Evolutionary conservation across 2,329 filamentous ascomycete genomes (phyloP).

Genomic region (Exophiala calicioides): DNA sequence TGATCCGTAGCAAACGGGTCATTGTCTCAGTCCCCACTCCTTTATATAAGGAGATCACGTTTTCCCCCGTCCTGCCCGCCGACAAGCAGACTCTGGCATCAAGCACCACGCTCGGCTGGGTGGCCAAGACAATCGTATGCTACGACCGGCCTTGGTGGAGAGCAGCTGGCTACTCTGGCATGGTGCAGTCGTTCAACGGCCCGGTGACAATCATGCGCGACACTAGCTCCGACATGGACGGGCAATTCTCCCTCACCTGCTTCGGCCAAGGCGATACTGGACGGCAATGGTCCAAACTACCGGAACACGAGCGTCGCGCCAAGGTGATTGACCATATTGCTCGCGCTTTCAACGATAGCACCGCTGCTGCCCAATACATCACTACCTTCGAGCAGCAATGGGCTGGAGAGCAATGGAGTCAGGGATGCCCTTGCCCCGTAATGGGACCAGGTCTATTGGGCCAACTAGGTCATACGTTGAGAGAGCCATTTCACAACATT

Average conservation of each 20-base stretch:
- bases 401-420: constrained; percentile 41
- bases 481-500: constrained; percentile 42
- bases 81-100: constrained; percentile 40
- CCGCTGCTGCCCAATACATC: constrained; percentile 16
- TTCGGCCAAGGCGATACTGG: constrained; percentile 22
- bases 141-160: constrained; percentile 48
- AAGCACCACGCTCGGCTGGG: constrained; percentile 46
- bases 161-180: constrained; percentile 34
- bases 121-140: constrained; percentile 52
- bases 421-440: constrained; percentile 45
- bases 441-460: constrained; percentile 43
- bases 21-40: constrained; percentile 54
- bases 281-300: constrained; percentile 17
- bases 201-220: constrained; percentile 52
- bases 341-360: constrained; percentile 13
- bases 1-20: constrained; percentile 45
- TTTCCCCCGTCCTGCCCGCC: constrained; percentile 49
- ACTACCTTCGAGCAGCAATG: constrained; percentile 33
- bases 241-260: constrained; percentile 39
- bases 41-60: constrained; percentile 47
- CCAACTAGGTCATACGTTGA: constrained; percentile 34
- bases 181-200: constrained; percentile 48
- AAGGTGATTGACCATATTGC: constrained; percentile 21
- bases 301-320: constrained; percentile 18
- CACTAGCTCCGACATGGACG: constrained; percentile 40